These are phyloP conservation scores for Herpotrichia juniperi DNA, from an alignment of 2,329 filamentous ascomycete species.

Conservation along the genomic window DNA sequence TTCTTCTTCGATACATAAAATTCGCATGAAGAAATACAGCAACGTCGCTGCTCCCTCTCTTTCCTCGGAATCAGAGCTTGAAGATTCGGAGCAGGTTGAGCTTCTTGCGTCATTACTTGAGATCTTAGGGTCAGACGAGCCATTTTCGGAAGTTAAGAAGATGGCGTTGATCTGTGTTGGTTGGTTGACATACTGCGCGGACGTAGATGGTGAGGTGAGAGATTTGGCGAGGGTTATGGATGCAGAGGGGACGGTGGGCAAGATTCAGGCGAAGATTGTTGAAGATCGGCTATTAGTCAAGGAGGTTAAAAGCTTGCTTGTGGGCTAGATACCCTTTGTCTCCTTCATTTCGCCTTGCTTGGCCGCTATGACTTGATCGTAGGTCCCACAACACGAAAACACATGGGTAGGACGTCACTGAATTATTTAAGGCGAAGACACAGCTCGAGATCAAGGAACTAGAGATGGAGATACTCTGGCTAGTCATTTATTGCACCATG, in stretches of 20 bases:
- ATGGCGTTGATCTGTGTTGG: constrained; percentile 80
- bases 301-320: constrained; percentile 41
- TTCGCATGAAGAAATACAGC: constrained; percentile 61
- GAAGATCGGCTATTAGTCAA: constrained; percentile 41
- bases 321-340: constrained; percentile 17
- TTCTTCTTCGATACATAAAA: constrained; percentile 70
- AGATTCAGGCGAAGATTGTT: constrained; percentile 25
- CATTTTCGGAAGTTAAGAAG: constrained; percentile 71
- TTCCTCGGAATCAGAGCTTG: constrained; percentile 50
- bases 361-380: no score
- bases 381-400: no score
- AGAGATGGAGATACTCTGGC: no score
- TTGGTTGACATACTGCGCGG: constrained; percentile 73
- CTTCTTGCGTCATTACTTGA: constrained; percentile 82
- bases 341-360: no score
- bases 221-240: constrained; percentile 82
- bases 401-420: no score
- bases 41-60: constrained; percentile 20
- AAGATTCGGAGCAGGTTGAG: constrained; percentile 77
- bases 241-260: constrained; percentile 66
- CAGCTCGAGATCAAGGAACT: no score
- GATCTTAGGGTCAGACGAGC: constrained; percentile 62
- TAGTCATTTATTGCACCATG: no score
- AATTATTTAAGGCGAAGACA: no score
- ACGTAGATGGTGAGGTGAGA: constrained; percentile 73